Conservation (phyloP, 179 eudicot genomes). For the Monotropa hypopitys region DNA sequence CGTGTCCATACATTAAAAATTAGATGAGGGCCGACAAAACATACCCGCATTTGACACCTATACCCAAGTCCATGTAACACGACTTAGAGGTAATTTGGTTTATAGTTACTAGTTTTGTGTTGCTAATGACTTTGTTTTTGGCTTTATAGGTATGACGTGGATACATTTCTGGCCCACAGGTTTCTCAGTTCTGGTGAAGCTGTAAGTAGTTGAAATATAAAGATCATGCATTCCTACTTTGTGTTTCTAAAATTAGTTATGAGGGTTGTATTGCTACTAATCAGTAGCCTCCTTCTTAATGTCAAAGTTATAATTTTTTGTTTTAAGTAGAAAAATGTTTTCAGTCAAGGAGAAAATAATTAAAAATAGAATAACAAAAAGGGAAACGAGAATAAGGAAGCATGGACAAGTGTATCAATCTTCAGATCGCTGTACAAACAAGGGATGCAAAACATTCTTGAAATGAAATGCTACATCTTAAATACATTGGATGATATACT, state of each 20-base stretch:
- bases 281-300: neutral
- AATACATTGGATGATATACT: neutral
- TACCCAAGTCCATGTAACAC: neutral
- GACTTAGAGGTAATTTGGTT: neutral
- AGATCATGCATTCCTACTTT: neutral
- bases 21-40: neutral
- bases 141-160: constrained; percentile 70
- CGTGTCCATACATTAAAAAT: neutral
- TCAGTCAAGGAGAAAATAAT: neutral
- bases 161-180: constrained; percentile 45
- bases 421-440: neutral
- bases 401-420: neutral
- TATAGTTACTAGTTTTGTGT: neutral
- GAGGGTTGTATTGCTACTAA: neutral
- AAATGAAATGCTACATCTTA: neutral
- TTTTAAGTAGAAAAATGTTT: neutral
- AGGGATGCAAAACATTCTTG: neutral
- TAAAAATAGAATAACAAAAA: neutral
- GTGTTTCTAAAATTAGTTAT: neutral
- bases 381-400: no score
- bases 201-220: constrained; percentile 30
- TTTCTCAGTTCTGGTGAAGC: constrained; percentile 49
- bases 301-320: neutral
- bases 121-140: neutral
- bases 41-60: neutral